Evolutionary conservation across 306 rosid genomes (phyloP), one percentile per base, ranked within the genome.

Genomic region (Erythrophleum fordii): DNA sequence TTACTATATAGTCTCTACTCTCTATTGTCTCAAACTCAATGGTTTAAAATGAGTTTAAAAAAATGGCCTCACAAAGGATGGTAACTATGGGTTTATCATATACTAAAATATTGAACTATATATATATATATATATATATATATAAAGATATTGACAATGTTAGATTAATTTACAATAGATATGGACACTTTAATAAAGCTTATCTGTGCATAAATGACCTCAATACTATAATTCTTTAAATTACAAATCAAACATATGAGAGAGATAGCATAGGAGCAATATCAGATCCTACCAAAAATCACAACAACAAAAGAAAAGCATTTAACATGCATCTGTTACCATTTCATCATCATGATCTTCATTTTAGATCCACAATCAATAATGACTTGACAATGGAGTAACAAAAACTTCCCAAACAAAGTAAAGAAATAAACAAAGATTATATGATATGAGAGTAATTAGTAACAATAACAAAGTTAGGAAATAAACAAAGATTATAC

Each of bases 1-100:
- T 34, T 10, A 26, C 34, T 26, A 46, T 67, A 39, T 69, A 18
- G 59, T 53, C 26, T 2, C 13, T 35, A 31, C 41, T 51, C 48
- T 2, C 12, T 25, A 22, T n/a, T 68, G 22, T 81, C 74, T 29
- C 31, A 81, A 73, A 74, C 79, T 77, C 62, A 4, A 25, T 6
- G 42, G 45, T 77, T 41, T 6, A 51, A 22, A 72, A 51, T 70
- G 34, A 66, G 5, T 51, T n/a, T 14, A 76, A 45, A 51, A 46
- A 34, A n/a, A n/a, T n/a, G 14, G 56, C 34, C 71, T 45, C 17
- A 71, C 7, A 28, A n/a, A 23, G 35, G 11, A 70, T 37, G 23
- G 31, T 2, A 71, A 22, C 45, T 37, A 29, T 46, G 58, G 75
- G 29, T n/a, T 60, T 11, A 39, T 61, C n/a, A 35, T 28, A 11